phyloP scores from a whole-genome alignment of 2,329 filamentous ascomycete genomes.

The Paecilomyces niveus region DNA sequence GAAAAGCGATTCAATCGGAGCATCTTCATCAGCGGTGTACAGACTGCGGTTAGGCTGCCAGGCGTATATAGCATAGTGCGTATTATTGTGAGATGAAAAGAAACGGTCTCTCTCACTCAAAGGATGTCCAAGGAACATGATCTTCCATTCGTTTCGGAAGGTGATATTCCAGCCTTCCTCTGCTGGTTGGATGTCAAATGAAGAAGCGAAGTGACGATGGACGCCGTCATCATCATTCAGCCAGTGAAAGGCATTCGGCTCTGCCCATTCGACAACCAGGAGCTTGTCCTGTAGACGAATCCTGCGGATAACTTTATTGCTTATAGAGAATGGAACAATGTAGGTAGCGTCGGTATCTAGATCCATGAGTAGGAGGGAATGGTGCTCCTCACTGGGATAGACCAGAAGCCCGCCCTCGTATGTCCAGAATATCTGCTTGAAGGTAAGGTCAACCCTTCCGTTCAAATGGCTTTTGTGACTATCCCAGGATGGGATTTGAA shows the following conservation, averaged over 20 bases:
- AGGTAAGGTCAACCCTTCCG: conserved; percentile 25
- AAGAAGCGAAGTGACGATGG: conserved; percentile 54
- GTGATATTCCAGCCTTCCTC: conserved; percentile 36
- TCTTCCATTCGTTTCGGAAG: conserved; percentile 55
- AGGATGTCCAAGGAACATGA: conserved; percentile 51
- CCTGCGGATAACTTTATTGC: conserved; percentile 47
- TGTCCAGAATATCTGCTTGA: conserved; percentile 44
- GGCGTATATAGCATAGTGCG: conserved; percentile 55
- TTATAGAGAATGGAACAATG: conserved; percentile 46
- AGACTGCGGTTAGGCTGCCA: conserved; percentile 54
- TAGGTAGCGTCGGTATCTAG: conserved; percentile 39
- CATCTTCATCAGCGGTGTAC: conserved; percentile 47
- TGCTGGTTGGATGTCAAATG: conserved; percentile 43
- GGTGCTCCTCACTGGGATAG: conserved; percentile 37
- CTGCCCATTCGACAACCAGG: conserved; percentile 60
- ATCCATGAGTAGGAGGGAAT: conserved; percentile 42
- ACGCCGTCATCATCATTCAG: conserved; percentile 46
- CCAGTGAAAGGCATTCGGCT: conserved; percentile 45
- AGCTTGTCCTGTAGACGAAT: conserved; percentile 47
- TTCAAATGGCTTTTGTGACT: conserved; percentile 30
- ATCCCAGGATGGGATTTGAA: conserved; percentile 36
- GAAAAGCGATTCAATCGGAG: conserved; percentile 51
- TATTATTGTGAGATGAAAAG: conserved; percentile 53
- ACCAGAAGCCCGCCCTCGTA: conserved; percentile 53
- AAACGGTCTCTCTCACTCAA: conserved; percentile 53